Evolutionary conservation across 2,329 filamentous ascomycete species (phyloP).

Genomic region (Colletotrichum musae): DNA sequence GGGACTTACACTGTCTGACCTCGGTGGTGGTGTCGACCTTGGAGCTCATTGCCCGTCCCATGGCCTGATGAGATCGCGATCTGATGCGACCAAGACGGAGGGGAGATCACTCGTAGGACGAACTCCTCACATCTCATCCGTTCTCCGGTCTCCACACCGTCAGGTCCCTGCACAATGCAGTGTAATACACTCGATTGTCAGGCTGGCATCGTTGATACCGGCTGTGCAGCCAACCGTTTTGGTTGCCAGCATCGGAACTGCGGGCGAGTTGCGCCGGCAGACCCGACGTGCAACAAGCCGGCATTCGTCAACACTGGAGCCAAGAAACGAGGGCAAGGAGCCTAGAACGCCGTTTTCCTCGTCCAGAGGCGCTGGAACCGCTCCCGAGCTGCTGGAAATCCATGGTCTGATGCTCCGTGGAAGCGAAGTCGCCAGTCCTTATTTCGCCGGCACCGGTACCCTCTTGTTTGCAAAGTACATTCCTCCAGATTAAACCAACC

Average conservation of each 20-base stretch:
- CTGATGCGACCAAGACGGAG: conserved; percentile 31
- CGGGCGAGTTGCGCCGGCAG: conserved; percentile 41
- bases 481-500: not conserved
- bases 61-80: conserved; percentile 33
- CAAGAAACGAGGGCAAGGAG: conserved; percentile 30
- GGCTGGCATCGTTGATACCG: conserved; percentile 32
- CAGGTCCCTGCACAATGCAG: conserved; percentile 41
- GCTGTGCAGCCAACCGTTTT: conserved; percentile 26
- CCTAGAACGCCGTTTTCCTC: conserved; percentile 35
- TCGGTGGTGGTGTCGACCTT: not conserved
- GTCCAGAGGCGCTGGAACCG: conserved; percentile 34
- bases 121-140: conserved; percentile 37
- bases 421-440: conserved; percentile 1
- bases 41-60: not conserved
- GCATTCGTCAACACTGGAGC: conserved; percentile 35
- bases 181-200: conserved; percentile 26
- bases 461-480: not conserved
- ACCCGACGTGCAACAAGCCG: conserved; percentile 36
- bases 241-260: conserved; percentile 38
- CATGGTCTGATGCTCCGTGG: conserved; percentile 22
- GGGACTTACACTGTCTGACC: not conserved
- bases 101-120: conserved; percentile 24
- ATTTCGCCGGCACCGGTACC: not conserved
- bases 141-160: conserved; percentile 24
- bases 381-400: conserved; percentile 28